Evolutionary conservation across 192 early-diverging fungal species (phyloP), one percentile per base, ranked within the genome.

Genomic region (Podila minutissima): DNA sequence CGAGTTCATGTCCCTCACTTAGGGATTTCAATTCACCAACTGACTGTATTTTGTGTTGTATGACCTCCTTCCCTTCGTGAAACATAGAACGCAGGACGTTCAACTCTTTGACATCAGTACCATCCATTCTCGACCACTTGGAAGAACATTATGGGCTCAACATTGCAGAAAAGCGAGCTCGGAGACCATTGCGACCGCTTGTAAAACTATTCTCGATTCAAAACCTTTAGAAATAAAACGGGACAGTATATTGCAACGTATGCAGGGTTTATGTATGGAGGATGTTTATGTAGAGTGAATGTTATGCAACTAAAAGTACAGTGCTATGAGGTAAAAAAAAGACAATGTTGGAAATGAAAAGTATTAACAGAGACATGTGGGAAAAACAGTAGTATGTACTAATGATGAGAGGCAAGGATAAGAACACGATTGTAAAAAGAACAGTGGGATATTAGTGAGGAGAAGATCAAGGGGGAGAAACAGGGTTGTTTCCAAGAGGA

Each of bases 81-180:
- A 51, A 22, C 41, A 53, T 72, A 81, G 94, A 99, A 66, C 90
- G 93, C 55, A 93, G 91, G 78, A 91, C 91, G n/a, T 97, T 99
- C 76, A 97, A 99, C 75, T 87, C 88, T 26, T 82, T 97, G 58
- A 85, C 92, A 8, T 92, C 91, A 15, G 88, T 90, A 4, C 91
- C 96, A 0, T 93, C 92, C 2, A 87, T 97, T 26, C 55, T 97
- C 7, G 94, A 97, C 71, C 93, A 95, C 67, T 74, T 99, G 17
- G 76, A 91, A 51, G 83, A 86, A 64, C 49, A 87, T 67, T 91
- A 90, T 61, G 85, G 70, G 11, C 38, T 85, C 28, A 69, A 83
- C 58, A 81, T 81, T 60, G 38, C 66, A 71, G 35, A 69, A 17
- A 26, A 69, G 59, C 59, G 19, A 20, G 20, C 26, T 4, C 31